These are phyloP conservation scores for Parachaetomium inaequale DNA, from an alignment of 495 filamentous ascomycete genomes.

Conservation along the genomic window DNA sequence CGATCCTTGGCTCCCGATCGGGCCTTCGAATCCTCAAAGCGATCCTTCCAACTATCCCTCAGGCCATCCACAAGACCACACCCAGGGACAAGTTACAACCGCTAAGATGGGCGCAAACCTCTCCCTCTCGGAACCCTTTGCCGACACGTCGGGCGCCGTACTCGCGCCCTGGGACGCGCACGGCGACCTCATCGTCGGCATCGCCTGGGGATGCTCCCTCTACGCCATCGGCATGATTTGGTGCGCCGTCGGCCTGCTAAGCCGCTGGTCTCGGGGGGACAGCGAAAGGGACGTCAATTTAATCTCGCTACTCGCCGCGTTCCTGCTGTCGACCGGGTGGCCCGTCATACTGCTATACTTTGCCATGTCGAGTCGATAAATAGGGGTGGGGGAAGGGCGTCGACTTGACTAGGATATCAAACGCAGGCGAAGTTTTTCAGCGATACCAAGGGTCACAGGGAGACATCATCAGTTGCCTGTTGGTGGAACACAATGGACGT, in stretches of 20 bases:
- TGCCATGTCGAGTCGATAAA: constrained; percentile 11
- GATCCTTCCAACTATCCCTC: background rate
- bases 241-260: constrained; percentile 31
- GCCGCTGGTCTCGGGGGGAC: constrained; percentile 33
- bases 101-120: constrained; percentile 34
- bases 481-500: too few species aligned
- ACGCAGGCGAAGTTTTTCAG: too few species aligned
- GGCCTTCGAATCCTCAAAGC: background rate
- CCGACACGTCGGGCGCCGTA: constrained; percentile 28
- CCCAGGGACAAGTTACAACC: constrained; percentile 6
- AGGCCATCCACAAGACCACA: background rate
- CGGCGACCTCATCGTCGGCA: constrained; percentile 33
- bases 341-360: constrained; percentile 34
- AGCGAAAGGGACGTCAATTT: constrained; percentile 28
- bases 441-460: too few species aligned
- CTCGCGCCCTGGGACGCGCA: constrained; percentile 25
- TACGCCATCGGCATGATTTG: constrained; percentile 40
- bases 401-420: background rate
- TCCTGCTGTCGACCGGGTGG: constrained; percentile 29
- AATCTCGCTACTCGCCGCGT: constrained; percentile 29
- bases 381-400: background rate
- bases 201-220: constrained; percentile 28
- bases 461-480: too few species aligned
- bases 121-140: constrained; percentile 25
- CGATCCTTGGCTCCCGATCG: constrained; percentile 1